A percentile compares a stretch with the other conserved stretches of the same genome.
These are phyloP conservation scores for Penicillium alfredii DNA, from an alignment of 495 filamentous ascomycete species.

Conservation along the genomic window DNA sequence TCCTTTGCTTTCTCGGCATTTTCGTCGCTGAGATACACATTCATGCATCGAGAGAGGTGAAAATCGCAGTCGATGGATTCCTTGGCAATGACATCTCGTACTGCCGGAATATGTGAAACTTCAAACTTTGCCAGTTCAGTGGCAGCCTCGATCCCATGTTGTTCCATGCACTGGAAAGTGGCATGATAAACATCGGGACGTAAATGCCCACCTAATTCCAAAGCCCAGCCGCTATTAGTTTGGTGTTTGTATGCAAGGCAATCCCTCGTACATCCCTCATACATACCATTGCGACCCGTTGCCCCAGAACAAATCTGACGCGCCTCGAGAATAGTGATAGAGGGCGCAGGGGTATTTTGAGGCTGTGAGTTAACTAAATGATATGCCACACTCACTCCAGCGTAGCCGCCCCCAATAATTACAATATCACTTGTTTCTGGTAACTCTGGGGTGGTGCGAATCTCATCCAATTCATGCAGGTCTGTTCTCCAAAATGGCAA, in stretches of 20 bases:
- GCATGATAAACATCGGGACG: conserved; percentile 31
- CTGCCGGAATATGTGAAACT: conserved; percentile 23
- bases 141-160: conserved; percentile 23
- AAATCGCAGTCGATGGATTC: conserved; percentile 42
- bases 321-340: conserved; percentile 35
- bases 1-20: conserved; percentile 20
- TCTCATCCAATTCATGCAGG: conserved; percentile 49
- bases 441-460: conserved; percentile 43
- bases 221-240: too few relatives aligned
- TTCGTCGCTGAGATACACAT: conserved; percentile 28
- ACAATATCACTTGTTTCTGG: conserved; percentile 51
- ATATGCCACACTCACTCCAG: conserved; percentile 57
- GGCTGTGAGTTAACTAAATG: conserved; percentile 43
- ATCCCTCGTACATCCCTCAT: too few relatives aligned
- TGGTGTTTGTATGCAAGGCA: background rate
- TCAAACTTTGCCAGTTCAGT: conserved; percentile 30
- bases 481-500: conserved; percentile 61
- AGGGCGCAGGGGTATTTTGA: conserved; percentile 9
- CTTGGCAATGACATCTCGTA: conserved; percentile 25
- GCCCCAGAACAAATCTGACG: conserved; percentile 39
- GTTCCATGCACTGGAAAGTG: conserved; percentile 22
- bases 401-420: conserved; percentile 69
- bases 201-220: conserved; percentile 33
- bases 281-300: conserved; percentile 37
- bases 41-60: conserved; percentile 28